Evolutionary conservation across 352 stramenopile species (phyloP), one percentile per base, ranked within the genome.

Genomic region (Blastocystis sp.): DNA sequence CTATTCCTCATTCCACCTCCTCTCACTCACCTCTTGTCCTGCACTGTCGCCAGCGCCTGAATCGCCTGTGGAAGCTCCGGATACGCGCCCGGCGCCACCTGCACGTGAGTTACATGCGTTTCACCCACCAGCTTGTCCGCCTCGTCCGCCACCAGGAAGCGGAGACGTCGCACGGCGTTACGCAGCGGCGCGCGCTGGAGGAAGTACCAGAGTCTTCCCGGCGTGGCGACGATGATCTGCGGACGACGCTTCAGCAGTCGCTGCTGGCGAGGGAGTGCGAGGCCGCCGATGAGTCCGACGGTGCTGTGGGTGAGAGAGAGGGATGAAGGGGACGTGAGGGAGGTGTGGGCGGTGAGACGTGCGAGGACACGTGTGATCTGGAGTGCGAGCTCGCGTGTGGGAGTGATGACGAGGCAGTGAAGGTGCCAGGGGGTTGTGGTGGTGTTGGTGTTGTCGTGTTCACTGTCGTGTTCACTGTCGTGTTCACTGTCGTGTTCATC

Each of bases 171-270:
- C 18, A 95, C 63, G 27, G 90, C 88, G 69, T 93, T 88, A 75
- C 93, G 91, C 40, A 81, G 42, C 3, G 91, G 87, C 34, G 91
- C 38, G 34, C 90, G 86, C 40, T 93, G 89, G 21, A 94, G 93
- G 24, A 95, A 88, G 87, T 95, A 91, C 92, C 91, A 95, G 0
- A 95, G 84, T 73, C 91, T 16, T 54, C 92, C 92, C 1, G 91
- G 91, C 24, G 92, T 95, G 36, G 91, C 92, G 40, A 95, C 92
- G 42, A 95, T 92, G 59, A 95, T 92, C 86, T 95, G 91, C 1
- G 92, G 92, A 36, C 87, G 86, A 86, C 94, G 93, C 24, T 87
- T 89, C 8, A 95, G 89, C 67, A 94, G 87, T 56, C 92, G 90
- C 84, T 89, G 91, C 87, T 95, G 92, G 87, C 94, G 94, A 86